Conservation (phyloP, 2,329 filamentous ascomycete genomes). For the Aspergillus fumigatiaffinis region DNA sequence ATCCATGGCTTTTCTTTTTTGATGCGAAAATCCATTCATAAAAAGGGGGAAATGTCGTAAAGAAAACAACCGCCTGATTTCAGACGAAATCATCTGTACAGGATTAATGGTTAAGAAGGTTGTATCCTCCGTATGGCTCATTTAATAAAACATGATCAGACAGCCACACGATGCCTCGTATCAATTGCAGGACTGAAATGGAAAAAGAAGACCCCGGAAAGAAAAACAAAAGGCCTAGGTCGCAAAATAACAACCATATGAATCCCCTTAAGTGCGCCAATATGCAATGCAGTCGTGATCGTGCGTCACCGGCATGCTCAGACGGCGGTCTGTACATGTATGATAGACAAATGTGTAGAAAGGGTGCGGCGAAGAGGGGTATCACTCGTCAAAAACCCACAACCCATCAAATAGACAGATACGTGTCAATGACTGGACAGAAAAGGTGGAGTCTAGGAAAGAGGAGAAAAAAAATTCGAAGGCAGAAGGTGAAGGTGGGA, state of each 20-base stretch:
- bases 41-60: constrained; percentile 1
- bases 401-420: constrained; percentile 6
- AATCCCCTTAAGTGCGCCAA: constrained; percentile 33
- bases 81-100: constrained; percentile 29
- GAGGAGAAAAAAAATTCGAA: not conserved
- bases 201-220: constrained; percentile 21
- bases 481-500: not conserved
- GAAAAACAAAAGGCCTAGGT: constrained; percentile 15
- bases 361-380: constrained; percentile 13
- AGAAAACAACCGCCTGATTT: constrained; percentile 16
- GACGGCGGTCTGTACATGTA: constrained; percentile 15
- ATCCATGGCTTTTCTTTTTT: constrained; percentile 9
- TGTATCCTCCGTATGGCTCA: constrained; percentile 13
- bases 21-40: constrained; percentile 5
- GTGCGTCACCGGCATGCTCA: constrained; percentile 28
- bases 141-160: constrained; percentile 23
- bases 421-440: constrained; percentile 5
- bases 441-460: constrained; percentile 7
- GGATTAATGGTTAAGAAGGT: constrained; percentile 22
- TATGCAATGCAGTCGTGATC: constrained; percentile 39
- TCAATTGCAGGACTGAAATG: constrained; percentile 12
- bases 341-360: constrained; percentile 9
- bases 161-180: constrained; percentile 29
- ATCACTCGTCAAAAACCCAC: constrained; percentile 20
- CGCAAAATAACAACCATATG: constrained; percentile 20